A percentile compares a stretch with the other conserved stretches of the same genome.
phyloP scores from a whole-genome alignment of 192 early-diverging fungal genomes.

The Backusella macrospora region DNA sequence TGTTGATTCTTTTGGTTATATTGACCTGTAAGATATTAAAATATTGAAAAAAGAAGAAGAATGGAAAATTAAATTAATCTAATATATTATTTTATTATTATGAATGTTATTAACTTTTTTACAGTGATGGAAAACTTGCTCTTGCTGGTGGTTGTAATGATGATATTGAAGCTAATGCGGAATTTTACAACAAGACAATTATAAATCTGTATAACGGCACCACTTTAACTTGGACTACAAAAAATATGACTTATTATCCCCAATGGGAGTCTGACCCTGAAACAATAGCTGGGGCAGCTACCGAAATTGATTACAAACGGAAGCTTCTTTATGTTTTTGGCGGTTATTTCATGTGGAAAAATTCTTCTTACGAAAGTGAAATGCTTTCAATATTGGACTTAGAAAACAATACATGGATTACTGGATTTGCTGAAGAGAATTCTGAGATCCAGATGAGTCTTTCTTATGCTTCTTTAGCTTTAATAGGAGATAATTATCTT shows the following conservation, averaged over 20 bases:
- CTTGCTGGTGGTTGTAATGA: neutral
- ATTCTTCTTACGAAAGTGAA: too few relatives aligned
- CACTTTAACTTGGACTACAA: neutral
- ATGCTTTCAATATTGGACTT: too few relatives aligned
- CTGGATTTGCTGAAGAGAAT: neutral
- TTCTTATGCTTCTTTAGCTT: neutral
- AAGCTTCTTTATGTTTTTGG: neutral
- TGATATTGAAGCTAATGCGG: neutral
- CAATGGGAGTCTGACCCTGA: neutral
- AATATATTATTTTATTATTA: neutral
- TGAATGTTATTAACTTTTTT: neutral
- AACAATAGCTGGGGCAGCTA: neutral
- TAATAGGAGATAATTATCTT: neutral
- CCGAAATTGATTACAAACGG: neutral
- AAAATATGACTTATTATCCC: neutral
- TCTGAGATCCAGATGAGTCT: neutral
- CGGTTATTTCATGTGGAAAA: neutral
- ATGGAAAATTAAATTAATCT: neutral
- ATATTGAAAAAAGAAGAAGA: neutral
- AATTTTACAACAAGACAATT: neutral
- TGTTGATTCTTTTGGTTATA: neutral
- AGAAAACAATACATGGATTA: neutral
- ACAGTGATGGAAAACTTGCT: neutral
- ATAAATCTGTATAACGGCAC: neutral
- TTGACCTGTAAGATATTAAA: neutral